A percentile compares a stretch with the other conserved stretches of the same genome.
phyloP scores from a whole-genome alignment of 192 early-diverging fungal genomes.

The Linnemannia hyalina region DNA sequence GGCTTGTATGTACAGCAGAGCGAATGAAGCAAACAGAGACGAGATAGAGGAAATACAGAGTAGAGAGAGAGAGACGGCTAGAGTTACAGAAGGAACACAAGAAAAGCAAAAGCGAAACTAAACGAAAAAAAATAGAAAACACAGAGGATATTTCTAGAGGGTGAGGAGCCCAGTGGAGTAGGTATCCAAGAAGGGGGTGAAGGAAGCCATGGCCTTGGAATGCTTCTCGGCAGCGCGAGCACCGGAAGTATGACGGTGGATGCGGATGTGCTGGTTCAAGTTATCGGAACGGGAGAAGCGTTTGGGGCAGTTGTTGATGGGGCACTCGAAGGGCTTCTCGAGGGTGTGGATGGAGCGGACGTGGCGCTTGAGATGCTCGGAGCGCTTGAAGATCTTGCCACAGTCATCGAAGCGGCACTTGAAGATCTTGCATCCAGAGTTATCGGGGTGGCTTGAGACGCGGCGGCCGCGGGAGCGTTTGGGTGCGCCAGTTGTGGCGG shows the following conservation, averaged over 20 bases:
- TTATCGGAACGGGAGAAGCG: slow-evolving; percentile 70
- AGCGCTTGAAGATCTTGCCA: slow-evolving; percentile 72
- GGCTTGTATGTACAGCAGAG: slow-evolving; percentile 1
- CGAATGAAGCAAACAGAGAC: background rate
- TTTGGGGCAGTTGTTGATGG: slow-evolving; percentile 65
- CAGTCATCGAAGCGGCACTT: slow-evolving; percentile 65
- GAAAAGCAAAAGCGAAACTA: background rate
- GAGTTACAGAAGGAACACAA: background rate
- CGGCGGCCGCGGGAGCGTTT: slow-evolving; percentile 66
- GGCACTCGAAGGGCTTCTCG: slow-evolving; percentile 68
- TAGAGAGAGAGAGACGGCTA: background rate
- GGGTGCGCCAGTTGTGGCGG: slow-evolving; percentile 31
- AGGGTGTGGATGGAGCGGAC: slow-evolving; percentile 71
- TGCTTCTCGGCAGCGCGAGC: slow-evolving; percentile 31
- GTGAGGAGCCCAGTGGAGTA: slow-evolving; percentile 38
- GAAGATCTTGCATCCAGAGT: slow-evolving; percentile 66
- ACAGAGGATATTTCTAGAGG: slow-evolving; percentile 14
- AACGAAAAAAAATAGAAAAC: background rate
- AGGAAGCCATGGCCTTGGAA: slow-evolving; percentile 41
- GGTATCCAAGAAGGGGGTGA: slow-evolving; percentile 57
- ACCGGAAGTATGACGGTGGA: slow-evolving; percentile 56
- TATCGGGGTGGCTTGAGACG: slow-evolving; percentile 59
- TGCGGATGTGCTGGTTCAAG: slow-evolving; percentile 68
- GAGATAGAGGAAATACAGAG: background rate
- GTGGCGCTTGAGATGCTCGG: slow-evolving; percentile 72